A percentile compares a stretch with the other conserved stretches of the same genome.
Conservation (phyloP, 345 rosid species). For the Syzygium grande region DNA sequence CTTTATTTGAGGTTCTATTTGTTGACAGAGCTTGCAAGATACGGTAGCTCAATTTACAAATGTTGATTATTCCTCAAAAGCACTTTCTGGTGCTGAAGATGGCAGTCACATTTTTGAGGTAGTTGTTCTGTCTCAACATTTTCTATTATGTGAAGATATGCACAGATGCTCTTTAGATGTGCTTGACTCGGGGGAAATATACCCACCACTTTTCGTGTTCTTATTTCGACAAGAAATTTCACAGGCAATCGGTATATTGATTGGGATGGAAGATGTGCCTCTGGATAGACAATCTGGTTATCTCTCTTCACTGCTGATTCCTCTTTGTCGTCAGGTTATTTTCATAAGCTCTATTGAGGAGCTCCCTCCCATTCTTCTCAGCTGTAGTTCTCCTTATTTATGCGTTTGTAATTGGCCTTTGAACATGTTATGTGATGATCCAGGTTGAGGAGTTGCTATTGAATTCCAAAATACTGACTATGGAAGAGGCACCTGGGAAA, state of each 20-base stretch:
- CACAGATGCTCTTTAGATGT: background rate
- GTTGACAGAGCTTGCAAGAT: slow-evolving; percentile 76
- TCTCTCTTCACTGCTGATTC: slow-evolving; percentile 76
- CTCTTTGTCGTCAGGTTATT: slow-evolving; percentile 84
- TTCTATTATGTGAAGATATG: background rate
- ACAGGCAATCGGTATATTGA: slow-evolving; percentile 87
- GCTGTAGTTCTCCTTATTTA: background rate
- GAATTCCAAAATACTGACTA: slow-evolving; percentile 36
- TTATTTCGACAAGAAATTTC: background rate
- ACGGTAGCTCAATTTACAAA: slow-evolving; percentile 55
- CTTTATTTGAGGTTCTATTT: background rate
- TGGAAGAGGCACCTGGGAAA: slow-evolving; percentile 48
- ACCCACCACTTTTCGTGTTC: background rate
- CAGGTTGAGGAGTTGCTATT: slow-evolving; percentile 63
- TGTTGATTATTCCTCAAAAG: slow-evolving; percentile 35
- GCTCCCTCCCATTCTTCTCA: background rate
- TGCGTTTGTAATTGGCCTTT: slow-evolving; percentile 3
- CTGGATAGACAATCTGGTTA: slow-evolving; percentile 83
- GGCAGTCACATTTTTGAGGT: slow-evolving; percentile 94
- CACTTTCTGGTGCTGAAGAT: slow-evolving; percentile 66
- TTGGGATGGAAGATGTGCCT: slow-evolving; percentile 87
- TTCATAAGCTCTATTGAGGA: background rate
- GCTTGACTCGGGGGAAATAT: background rate
- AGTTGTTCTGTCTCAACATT: background rate
- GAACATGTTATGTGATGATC: slow-evolving; percentile 10